Evolutionary conservation across 441 rosid species (phyloP).

Genomic region (Populus hybrid): DNA sequence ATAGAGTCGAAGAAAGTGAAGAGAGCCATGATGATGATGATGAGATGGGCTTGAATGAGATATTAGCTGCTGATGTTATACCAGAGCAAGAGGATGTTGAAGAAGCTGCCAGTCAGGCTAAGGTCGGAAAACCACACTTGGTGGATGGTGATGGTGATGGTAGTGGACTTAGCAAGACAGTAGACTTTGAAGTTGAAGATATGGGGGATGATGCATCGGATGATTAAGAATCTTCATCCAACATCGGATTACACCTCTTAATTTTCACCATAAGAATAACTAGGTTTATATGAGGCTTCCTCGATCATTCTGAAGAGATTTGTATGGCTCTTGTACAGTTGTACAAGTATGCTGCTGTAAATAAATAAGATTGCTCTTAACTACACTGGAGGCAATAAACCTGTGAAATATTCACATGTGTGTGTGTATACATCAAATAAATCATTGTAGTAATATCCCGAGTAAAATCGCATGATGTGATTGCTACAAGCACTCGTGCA

Average conservation of each 20-base stretch:
- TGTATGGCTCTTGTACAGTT: too few species aligned
- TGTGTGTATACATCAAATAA: background rate
- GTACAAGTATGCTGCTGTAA: background rate
- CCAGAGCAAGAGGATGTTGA: slow-evolving; percentile 20
- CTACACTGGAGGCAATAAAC: background rate
- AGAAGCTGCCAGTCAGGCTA: slow-evolving; percentile 18
- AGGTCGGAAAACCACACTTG: slow-evolving; percentile 15
- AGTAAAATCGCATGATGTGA: too few species aligned
- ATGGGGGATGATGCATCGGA: slow-evolving; percentile 12
- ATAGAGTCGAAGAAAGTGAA: slow-evolving; percentile 50
- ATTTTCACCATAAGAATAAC: background rate
- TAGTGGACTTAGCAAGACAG: background rate
- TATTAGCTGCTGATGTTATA: slow-evolving; percentile 15
- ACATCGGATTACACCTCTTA: background rate
- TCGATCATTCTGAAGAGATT: background rate
- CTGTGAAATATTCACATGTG: background rate
- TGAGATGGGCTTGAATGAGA: background rate
- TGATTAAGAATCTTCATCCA: slow-evolving; percentile 5
- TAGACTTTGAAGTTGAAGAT: slow-evolving; percentile 20
- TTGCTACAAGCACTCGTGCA: too few species aligned
- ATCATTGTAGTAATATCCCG: background rate
- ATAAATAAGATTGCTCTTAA: background rate
- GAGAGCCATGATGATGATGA: slow-evolving; percentile 17
- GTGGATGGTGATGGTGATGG: background rate
- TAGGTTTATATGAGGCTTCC: background rate